Evolutionary conservation across 1,284 basidiomycete genomes (phyloP).

Genomic region (Ceratobasidium theobromae): DNA sequence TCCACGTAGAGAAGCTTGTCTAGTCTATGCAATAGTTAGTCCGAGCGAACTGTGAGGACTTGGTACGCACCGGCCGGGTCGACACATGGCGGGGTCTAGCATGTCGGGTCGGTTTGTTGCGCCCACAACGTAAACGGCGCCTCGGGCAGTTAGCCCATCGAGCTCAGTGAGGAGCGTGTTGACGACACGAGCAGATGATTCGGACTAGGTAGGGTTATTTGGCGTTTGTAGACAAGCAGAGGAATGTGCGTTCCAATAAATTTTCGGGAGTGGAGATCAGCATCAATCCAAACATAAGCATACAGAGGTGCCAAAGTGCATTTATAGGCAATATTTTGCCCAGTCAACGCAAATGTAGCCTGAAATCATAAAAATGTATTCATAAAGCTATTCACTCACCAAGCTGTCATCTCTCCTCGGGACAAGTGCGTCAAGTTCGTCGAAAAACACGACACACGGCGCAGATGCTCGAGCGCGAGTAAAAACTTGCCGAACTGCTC

Average conservation of each 20-base stretch:
- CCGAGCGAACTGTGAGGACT: no score
- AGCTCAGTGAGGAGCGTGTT: constrained; percentile 97
- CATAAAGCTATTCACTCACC: constrained; percentile 51
- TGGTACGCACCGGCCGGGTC: constrained; percentile 70
- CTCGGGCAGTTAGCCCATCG: constrained; percentile 89
- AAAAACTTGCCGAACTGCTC: constrained; percentile 93
- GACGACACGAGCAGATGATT: constrained; percentile 95
- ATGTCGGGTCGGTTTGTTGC: constrained; percentile 99
- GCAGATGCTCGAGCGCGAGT: constrained; percentile 83
- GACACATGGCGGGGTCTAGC: constrained; percentile 98
- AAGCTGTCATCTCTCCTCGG: constrained; percentile 90
- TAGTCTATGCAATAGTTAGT: constrained; percentile 45
- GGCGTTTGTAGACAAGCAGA: background rate
- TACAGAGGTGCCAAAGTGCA: background rate
- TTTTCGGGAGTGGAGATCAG: no score
- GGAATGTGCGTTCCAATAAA: background rate
- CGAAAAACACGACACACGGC: constrained; percentile 92
- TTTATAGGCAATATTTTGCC: no score
- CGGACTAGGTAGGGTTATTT: constrained; percentile 61
- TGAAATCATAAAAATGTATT: background rate
- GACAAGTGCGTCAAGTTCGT: constrained; percentile 95
- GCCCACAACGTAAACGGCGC: constrained; percentile 92
- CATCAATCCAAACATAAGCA: background rate
- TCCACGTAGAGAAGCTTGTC: constrained; percentile 98
- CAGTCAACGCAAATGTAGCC: no score